Conservation (phyloP, 441 rosid genomes). For the Gossypium schwendimanii region DNA sequence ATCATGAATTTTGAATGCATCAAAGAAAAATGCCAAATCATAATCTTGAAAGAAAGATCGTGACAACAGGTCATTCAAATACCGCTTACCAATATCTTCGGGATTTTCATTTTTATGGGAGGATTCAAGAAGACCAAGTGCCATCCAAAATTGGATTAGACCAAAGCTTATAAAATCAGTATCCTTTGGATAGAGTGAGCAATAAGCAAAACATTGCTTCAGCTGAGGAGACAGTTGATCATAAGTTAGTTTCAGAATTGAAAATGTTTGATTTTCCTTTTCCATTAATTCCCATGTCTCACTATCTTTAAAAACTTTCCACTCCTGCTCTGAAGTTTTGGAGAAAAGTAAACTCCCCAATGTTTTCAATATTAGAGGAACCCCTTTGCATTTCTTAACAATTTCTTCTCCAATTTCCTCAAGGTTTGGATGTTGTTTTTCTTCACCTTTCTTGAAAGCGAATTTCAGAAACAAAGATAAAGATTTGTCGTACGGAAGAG, state of each 20-base stretch:
- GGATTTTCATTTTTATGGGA: background rate
- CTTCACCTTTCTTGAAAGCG: constrained; percentile 5
- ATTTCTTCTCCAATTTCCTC: constrained; percentile 13
- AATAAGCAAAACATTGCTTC: background rate
- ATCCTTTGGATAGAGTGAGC: background rate
- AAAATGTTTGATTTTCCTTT: constrained; percentile 1
- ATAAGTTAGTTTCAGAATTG: constrained; percentile 1
- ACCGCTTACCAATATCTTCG: background rate
- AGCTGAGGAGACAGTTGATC: background rate
- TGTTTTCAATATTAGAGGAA: constrained; percentile 17
- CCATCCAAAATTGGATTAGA: background rate
- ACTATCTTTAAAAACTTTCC: background rate
- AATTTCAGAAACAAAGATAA: background rate
- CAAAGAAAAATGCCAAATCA: background rate
- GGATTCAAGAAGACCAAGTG: background rate
- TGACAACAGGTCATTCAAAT: background rate
- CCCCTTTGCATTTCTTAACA: constrained; percentile 21
- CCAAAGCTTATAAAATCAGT: background rate
- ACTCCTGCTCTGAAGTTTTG: background rate
- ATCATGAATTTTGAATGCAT: background rate
- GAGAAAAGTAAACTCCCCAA: background rate
- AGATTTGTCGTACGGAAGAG: background rate
- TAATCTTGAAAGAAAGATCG: background rate
- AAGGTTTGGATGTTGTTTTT: background rate
- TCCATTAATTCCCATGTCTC: background rate